Evolutionary conservation across 768 basidiomycete genomes (phyloP).

Genomic region (Lactarius deliciosus): DNA sequence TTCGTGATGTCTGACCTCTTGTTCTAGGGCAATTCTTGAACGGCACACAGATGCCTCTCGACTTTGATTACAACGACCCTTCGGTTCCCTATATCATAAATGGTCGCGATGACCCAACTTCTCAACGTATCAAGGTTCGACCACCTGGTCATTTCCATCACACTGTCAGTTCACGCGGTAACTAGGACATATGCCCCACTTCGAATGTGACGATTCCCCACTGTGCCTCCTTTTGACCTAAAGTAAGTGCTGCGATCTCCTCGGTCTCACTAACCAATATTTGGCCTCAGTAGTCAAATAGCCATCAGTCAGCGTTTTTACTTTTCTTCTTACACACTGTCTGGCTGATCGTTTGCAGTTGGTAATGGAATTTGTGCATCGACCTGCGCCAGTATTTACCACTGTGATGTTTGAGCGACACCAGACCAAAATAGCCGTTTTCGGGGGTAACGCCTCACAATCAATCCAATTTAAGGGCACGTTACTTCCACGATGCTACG

Average conservation of each 20-base stretch:
- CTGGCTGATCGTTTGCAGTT: slow-evolving; percentile 3
- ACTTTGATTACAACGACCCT: slow-evolving; percentile 37
- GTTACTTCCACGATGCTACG: neutral
- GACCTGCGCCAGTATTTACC: slow-evolving; percentile 56
- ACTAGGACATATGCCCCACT: slow-evolving; percentile 40
- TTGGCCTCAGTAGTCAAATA: slow-evolving; percentile 12
- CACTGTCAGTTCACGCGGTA: neutral
- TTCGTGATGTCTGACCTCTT: neutral
- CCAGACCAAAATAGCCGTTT: slow-evolving; percentile 47
- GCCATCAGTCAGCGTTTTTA: slow-evolving; percentile 13
- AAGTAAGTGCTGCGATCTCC: slow-evolving; percentile 10
- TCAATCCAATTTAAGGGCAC: slow-evolving; percentile 48
- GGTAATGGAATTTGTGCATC: slow-evolving; percentile 44
- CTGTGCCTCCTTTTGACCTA: slow-evolving; percentile 22
- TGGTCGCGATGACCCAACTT: slow-evolving; percentile 34
- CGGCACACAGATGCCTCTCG: slow-evolving; percentile 32
- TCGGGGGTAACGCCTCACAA: slow-evolving; percentile 51
- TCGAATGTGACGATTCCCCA: slow-evolving; percentile 8
- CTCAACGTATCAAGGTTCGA: slow-evolving; percentile 38
- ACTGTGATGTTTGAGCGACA: slow-evolving; percentile 55
- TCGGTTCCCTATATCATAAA: slow-evolving; percentile 35
- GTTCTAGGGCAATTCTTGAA: slow-evolving; percentile 37
- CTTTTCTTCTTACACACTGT: neutral
- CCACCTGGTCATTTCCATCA: neutral
- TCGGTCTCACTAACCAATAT: neutral